Percentiles rank a stretch among this genome's conserved stretches.
Evolutionary conservation across 129 eudicot genomes (phyloP).

Genomic region (sunflower (Helianthus annuus)): DNA sequence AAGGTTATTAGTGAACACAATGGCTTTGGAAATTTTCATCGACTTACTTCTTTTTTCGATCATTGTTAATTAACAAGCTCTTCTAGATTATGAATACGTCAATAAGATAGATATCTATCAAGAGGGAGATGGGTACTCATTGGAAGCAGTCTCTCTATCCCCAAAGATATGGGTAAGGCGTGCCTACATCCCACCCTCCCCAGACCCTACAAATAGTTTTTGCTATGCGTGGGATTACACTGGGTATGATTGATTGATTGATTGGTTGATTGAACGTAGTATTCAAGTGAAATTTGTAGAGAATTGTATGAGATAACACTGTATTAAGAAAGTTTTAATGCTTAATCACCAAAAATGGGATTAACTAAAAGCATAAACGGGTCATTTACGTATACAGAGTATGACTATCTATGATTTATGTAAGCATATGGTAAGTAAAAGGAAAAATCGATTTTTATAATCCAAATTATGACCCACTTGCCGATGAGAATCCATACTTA

Average conservation of each 20-base stretch:
- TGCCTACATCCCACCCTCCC: too few species aligned
- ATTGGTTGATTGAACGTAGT: too few species aligned
- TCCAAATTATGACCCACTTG: too few species aligned
- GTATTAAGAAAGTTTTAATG: background rate
- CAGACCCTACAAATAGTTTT: too few species aligned
- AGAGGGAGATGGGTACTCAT: background rate
- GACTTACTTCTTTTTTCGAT: constrained; percentile 1
- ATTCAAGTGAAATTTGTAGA: constrained; percentile 19
- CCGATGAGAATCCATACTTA: too few species aligned
- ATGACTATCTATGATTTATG: background rate
- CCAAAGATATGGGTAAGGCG: too few species aligned
- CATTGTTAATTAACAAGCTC: constrained; percentile 1
- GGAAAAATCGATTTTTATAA: too few species aligned
- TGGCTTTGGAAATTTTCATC: constrained; percentile 5
- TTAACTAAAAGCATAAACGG: background rate
- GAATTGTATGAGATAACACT: background rate
- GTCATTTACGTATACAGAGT: background rate
- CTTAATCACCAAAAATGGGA: constrained; percentile 6
- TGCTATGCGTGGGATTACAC: too few species aligned
- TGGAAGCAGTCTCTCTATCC: too few species aligned
- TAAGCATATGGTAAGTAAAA: background rate
- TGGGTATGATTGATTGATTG: too few species aligned
- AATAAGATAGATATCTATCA: constrained; percentile 4
- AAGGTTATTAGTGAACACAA: constrained; percentile 14
- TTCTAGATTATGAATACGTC: background rate